A percentile compares a stretch with the other conserved stretches of the same genome.
These are phyloP conservation scores for Gypsophila paniculata DNA, from an alignment of 179 eudicot genomes.

Conservation along the genomic window DNA sequence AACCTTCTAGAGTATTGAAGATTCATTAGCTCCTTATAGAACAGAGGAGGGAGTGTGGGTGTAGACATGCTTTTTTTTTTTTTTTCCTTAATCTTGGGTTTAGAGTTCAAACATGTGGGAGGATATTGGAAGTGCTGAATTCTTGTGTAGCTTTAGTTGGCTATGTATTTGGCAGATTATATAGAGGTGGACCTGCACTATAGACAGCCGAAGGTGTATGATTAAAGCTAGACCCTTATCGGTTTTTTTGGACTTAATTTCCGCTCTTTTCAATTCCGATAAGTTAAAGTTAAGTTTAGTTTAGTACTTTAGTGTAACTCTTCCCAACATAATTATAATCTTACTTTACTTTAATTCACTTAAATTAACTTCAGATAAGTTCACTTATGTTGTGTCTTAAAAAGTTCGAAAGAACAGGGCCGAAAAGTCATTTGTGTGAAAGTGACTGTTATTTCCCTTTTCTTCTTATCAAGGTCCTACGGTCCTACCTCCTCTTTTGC, in stretches of 20 bases:
- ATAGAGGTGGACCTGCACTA: constrained; percentile 20
- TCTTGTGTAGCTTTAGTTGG: constrained; percentile 16
- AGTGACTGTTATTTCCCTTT: constrained; percentile 17
- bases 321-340: too few relatives aligned
- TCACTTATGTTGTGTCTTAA: too few relatives aligned
- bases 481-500: constrained; percentile 14
- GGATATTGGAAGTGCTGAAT: neutral
- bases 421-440: constrained; percentile 11
- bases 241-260: too few relatives aligned
- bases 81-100: constrained; percentile 2
- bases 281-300: too few relatives aligned
- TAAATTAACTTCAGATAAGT: too few relatives aligned
- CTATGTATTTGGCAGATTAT: constrained; percentile 6
- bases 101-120: neutral
- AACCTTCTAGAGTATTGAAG: constrained; percentile 51
- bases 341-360: too few relatives aligned
- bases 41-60: constrained; percentile 30
- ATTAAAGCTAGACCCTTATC: constrained; percentile 3
- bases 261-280: too few relatives aligned
- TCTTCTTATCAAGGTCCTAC: constrained; percentile 4
- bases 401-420: too few relatives aligned
- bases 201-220: constrained; percentile 2
- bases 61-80: constrained; percentile 24
- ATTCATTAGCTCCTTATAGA: constrained; percentile 39
- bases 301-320: too few relatives aligned